These are phyloP conservation scores for Aristolochia fimbriata DNA, from an alignment of 164 flowering plant species.

Conservation along the genomic window DNA sequence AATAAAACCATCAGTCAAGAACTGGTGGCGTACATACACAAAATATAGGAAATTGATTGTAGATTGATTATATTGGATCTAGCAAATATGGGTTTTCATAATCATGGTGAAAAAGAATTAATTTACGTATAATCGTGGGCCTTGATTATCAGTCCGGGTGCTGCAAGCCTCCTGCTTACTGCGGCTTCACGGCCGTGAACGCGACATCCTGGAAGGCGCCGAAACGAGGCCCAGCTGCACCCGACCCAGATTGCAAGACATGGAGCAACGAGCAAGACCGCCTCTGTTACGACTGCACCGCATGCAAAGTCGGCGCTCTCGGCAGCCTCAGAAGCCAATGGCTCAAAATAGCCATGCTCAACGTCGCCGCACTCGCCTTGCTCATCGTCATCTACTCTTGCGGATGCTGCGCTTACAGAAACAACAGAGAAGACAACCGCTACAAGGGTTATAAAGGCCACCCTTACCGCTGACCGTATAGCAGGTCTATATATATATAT, in stretches of 20 bases:
- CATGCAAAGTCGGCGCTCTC: constrained; percentile 33
- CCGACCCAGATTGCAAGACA: constrained; percentile 36
- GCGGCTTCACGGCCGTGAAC: constrained; percentile 25
- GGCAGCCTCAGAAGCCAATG: constrained; percentile 28
- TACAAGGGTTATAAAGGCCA: background rate
- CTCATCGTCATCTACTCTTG: constrained; percentile 26
- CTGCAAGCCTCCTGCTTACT: constrained; percentile 62
- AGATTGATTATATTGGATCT: too few relatives aligned
- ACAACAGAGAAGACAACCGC: background rate
- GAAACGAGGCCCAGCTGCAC: constrained; percentile 4
- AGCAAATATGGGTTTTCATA: background rate
- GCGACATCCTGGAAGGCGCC: constrained; percentile 38
- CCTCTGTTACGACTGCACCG: constrained; percentile 40
- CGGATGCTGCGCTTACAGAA: constrained; percentile 28
- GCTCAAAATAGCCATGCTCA: constrained; percentile 26
- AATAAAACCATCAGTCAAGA: too few relatives aligned
- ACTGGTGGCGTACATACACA: too few relatives aligned
- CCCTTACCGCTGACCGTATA: background rate
- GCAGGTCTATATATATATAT: background rate
- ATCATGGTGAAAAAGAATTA: background rate
- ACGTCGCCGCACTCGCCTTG: constrained; percentile 18
- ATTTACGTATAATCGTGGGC: background rate
- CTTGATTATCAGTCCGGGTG: constrained; percentile 50
- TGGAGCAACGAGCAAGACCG: constrained; percentile 34
- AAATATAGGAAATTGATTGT: too few relatives aligned